Evolutionary conservation across 495 filamentous ascomycete species (phyloP).

Genomic region (Saxispiralis lemnorum): DNA sequence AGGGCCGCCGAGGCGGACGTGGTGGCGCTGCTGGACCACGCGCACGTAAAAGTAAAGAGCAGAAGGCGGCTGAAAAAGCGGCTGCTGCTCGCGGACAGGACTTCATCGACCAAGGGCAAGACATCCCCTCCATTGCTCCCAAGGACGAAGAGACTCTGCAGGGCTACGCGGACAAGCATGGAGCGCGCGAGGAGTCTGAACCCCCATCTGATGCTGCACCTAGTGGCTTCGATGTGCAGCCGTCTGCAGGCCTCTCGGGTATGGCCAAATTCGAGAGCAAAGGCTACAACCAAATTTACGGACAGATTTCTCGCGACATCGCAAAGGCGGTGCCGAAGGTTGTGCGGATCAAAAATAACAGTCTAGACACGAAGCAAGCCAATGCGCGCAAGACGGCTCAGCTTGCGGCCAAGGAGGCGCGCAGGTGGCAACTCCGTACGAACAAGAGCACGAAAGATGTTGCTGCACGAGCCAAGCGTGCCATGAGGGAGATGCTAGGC

Average conservation of each 20-base stretch:
- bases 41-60: constrained; percentile 77
- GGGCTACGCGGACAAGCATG: constrained; percentile 15
- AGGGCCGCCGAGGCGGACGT: constrained; percentile 22
- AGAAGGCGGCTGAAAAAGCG: constrained; percentile 91
- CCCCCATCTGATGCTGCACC: constrained; percentile 8
- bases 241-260: constrained; percentile 6
- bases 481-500: constrained; percentile 98
- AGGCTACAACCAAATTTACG: constrained; percentile 90
- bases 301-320: constrained; percentile 94
- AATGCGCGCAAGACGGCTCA: constrained; percentile 96
- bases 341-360: constrained; percentile 64
- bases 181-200: constrained; percentile 23
- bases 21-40: constrained; percentile 41
- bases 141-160: constrained; percentile 45
- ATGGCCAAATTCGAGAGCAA: constrained; percentile 31
- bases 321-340: constrained; percentile 91
- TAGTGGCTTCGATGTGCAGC: constrained; percentile 7
- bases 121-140: constrained; percentile 41
- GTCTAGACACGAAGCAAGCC: constrained; percentile 64
- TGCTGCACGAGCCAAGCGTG: constrained; percentile 87
- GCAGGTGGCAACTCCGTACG: constrained; percentile 88
- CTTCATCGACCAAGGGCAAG: constrained; percentile 66
- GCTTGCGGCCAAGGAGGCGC: constrained; percentile 89
- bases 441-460: constrained; percentile 98
- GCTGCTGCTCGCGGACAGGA: constrained; percentile 75